These are phyloP conservation scores for Podila minutissima DNA, from an alignment of 192 early-diverging fungal species.

Conservation along the genomic window DNA sequence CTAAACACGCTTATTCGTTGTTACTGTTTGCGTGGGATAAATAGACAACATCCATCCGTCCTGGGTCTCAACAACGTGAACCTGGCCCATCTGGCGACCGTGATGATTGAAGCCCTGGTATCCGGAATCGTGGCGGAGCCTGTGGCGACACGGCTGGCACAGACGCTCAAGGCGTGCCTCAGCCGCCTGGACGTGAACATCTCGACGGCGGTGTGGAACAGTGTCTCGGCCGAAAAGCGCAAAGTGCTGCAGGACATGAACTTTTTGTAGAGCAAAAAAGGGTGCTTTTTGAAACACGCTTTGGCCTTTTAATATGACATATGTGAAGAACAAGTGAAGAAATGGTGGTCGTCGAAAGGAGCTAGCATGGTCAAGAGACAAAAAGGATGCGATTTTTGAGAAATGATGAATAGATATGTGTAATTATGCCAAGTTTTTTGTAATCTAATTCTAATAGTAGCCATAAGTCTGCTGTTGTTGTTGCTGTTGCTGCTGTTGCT, in stretches of 20 bases:
- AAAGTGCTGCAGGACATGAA: slow-evolving; percentile 50
- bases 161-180: slow-evolving; percentile 57
- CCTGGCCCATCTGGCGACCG: slow-evolving; percentile 66
- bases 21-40: not conserved
- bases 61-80: slow-evolving; percentile 70
- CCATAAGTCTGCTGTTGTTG: slow-evolving; percentile 17
- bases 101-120: slow-evolving; percentile 70
- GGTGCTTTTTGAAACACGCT: not conserved
- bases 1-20: not conserved
- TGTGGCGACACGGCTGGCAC: slow-evolving; percentile 51
- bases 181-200: slow-evolving; percentile 47
- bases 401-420: not conserved
- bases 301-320: not conserved
- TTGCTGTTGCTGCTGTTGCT: slow-evolving; percentile 16
- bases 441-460: not conserved
- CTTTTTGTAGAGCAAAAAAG: slow-evolving; percentile 8
- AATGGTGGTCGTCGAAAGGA: not conserved
- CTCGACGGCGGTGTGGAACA: slow-evolving; percentile 58
- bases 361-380: too few species aligned
- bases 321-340: not conserved
- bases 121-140: slow-evolving; percentile 51
- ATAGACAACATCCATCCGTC: slow-evolving; percentile 69
- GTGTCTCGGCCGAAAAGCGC: slow-evolving; percentile 56
- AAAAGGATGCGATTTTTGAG: not conserved
- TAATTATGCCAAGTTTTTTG: not conserved